These are phyloP conservation scores for Hydrangea macrophylla DNA, from an alignment of 148 eudicot species.

Conservation along the genomic window DNA sequence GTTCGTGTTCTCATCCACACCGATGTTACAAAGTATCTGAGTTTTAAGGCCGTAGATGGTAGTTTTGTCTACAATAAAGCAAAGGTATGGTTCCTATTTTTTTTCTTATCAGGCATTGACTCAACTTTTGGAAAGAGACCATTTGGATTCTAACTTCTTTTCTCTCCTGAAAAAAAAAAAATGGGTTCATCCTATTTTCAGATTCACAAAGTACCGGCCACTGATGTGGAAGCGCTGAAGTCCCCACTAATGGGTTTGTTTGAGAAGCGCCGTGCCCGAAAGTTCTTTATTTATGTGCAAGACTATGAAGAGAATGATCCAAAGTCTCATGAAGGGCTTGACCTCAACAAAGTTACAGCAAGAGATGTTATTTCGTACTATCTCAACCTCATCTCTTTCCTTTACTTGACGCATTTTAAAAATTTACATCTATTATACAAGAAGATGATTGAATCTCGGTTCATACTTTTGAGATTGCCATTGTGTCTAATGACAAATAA, in stretches of 20 bases:
- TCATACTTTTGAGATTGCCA: too few species aligned
- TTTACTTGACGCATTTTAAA: neutral
- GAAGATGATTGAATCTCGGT: too few species aligned
- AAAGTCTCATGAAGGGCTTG: conserved; percentile 50
- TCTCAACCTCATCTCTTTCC: conserved; percentile 13
- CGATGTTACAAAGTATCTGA: conserved; percentile 44
- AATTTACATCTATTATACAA: too few species aligned
- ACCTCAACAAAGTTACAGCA: conserved; percentile 43
- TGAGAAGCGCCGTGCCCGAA: conserved; percentile 59
- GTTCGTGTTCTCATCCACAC: conserved; percentile 56
- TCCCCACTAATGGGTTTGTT: conserved; percentile 54
- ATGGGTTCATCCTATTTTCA: conserved; percentile 10
- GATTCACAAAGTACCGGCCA: conserved; percentile 52
- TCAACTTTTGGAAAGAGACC: neutral
- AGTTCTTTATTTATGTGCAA: conserved; percentile 54
- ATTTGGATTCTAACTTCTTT: neutral
- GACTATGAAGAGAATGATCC: conserved; percentile 49
- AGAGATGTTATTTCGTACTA: conserved; percentile 44
- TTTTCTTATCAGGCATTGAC: neutral
- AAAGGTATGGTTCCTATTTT: conserved; percentile 28
- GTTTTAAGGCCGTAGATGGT: conserved; percentile 53
- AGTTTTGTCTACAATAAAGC: conserved; percentile 52
- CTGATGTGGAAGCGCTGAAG: conserved; percentile 51
- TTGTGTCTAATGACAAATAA: too few species aligned
- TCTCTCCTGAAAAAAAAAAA: neutral